These are phyloP conservation scores for Balakata baccata DNA, from an alignment of 345 rosid species.

Conservation along the genomic window DNA sequence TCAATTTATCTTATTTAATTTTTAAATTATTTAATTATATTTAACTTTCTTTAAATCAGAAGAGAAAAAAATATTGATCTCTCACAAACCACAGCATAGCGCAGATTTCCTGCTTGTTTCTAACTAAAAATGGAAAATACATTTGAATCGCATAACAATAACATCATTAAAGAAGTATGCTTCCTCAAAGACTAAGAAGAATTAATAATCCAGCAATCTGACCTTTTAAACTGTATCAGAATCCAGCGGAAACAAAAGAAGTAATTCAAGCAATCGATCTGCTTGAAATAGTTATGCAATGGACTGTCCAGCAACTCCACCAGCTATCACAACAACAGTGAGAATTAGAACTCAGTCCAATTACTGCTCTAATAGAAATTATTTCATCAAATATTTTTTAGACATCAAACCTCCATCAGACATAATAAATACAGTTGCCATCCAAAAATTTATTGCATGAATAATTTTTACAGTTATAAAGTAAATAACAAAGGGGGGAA, in stretches of 20 bases:
- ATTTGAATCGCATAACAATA: neutral
- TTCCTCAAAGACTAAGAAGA: neutral
- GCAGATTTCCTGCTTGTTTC: too few species aligned
- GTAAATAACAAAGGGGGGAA: neutral
- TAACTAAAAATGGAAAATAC: neutral
- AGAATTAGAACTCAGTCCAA: slow-evolving; percentile 7
- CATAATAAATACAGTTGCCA: slow-evolving; percentile 1
- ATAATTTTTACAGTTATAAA: slow-evolving; percentile 6
- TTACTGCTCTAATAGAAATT: neutral
- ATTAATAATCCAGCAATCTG: slow-evolving; percentile 9
- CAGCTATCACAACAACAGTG: slow-evolving; percentile 49
- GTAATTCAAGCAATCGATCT: slow-evolving; percentile 96
- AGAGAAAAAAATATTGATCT: too few species aligned
- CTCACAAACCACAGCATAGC: too few species aligned
- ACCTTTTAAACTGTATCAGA: slow-evolving; percentile 96
- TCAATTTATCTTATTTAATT: too few species aligned
- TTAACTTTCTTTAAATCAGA: too few species aligned
- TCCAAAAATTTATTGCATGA: neutral
- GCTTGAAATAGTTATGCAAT: slow-evolving; percentile 79
- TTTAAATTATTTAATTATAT: too few species aligned
- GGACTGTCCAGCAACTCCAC: slow-evolving; percentile 91
- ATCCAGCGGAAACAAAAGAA: slow-evolving; percentile 99
- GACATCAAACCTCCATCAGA: slow-evolving; percentile 3
- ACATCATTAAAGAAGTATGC: neutral
- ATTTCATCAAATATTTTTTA: neutral